These are phyloP conservation scores for Entophlyctis luteolus DNA, from an alignment of 192 early-diverging fungal species.

Conservation along the genomic window DNA sequence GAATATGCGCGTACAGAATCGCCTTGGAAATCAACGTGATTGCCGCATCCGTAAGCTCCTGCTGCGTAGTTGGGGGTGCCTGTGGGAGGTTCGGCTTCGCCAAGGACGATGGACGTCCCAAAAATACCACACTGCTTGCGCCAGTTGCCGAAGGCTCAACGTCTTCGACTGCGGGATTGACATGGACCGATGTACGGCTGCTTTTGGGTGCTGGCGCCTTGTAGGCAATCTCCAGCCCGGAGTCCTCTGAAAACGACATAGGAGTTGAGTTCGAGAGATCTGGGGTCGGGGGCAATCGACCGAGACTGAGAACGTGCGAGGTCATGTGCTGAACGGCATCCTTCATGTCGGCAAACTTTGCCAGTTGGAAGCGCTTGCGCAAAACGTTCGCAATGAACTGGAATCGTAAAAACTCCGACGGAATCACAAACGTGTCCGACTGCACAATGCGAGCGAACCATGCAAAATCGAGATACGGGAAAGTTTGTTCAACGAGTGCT, in stretches of 20 bases:
- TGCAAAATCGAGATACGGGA: slow-evolving; percentile 24
- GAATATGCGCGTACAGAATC: slow-evolving; percentile 26
- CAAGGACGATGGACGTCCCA: not conserved
- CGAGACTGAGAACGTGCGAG: slow-evolving; percentile 9
- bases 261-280: not conserved
- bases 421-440: slow-evolving; percentile 39
- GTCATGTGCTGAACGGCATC: slow-evolving; percentile 8
- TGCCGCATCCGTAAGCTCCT: slow-evolving; percentile 1
- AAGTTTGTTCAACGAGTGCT: not conserved
- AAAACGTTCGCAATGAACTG: slow-evolving; percentile 27
- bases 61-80: not conserved
- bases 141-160: not conserved
- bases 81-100: not conserved
- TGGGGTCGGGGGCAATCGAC: not conserved
- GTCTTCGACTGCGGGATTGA: not conserved
- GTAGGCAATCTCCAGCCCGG: not conserved
- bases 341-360: slow-evolving; percentile 1
- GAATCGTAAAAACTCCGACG: slow-evolving; percentile 31
- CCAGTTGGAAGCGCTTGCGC: slow-evolving; percentile 1
- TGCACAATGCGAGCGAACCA: slow-evolving; percentile 38
- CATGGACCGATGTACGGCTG: not conserved
- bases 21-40: slow-evolving; percentile 25
- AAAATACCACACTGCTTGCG: slow-evolving; percentile 3
- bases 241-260: not conserved
- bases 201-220: not conserved